phyloP scores from a whole-genome alignment of 371 early-diverging fungal genomes.

The Lichtheimia ornata region DNA sequence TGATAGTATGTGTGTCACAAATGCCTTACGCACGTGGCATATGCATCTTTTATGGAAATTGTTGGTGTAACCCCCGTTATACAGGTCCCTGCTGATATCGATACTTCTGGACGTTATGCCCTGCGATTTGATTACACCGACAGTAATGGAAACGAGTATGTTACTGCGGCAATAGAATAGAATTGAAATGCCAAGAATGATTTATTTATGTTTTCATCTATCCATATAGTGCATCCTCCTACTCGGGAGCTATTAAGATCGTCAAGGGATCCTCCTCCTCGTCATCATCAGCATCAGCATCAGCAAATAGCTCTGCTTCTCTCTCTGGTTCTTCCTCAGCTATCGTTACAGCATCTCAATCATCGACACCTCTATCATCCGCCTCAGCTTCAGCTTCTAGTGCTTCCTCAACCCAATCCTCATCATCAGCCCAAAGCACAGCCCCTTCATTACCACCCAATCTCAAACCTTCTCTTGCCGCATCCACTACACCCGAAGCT shows the following conservation, averaged over 20 bases:
- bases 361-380: no score
- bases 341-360: neutral
- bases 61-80: neutral
- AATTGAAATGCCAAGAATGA: neutral
- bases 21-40: neutral
- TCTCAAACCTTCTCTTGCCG: neutral
- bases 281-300: neutral
- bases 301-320: neutral
- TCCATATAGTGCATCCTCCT: neutral
- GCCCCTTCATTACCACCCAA: neutral
- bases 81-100: neutral
- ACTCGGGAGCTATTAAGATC: neutral
- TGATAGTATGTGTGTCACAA: neutral
- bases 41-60: neutral
- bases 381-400: neutral
- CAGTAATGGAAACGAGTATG: neutral
- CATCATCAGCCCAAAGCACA: neutral
- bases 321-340: neutral
- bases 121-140: neutral
- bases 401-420: neutral
- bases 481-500: conserved; percentile 1
- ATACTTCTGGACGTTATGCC: neutral
- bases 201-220: neutral
- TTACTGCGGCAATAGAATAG: neutral
- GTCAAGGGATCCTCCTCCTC: neutral